Evolutionary conservation across 208 protist genomes (phyloP).

Genomic region (Tritrichomonas musculus): DNA sequence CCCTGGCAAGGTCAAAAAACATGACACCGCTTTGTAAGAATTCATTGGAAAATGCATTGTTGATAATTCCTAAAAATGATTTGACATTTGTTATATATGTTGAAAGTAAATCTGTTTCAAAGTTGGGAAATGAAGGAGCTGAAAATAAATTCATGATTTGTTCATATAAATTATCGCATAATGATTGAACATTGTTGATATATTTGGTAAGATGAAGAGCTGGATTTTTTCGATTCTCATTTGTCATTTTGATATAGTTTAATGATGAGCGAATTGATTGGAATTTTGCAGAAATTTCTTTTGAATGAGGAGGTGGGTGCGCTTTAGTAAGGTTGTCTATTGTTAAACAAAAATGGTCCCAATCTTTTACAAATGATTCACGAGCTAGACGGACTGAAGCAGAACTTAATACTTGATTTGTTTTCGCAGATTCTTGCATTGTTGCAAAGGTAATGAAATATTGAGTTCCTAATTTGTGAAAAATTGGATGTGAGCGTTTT

Average conservation of each 20-base stretch:
- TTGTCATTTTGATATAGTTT: neutral
- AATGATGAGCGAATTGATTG: neutral
- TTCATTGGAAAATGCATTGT: neutral
- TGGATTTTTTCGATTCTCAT: neutral
- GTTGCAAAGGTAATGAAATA: too few relatives aligned
- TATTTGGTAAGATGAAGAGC: neutral
- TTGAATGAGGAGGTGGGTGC: neutral
- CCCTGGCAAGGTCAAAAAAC: too few relatives aligned
- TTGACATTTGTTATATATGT: neutral
- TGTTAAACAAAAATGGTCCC: too few relatives aligned
- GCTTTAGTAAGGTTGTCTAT: neutral
- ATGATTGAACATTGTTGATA: neutral
- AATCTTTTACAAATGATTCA: too few relatives aligned
- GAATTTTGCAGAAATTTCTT: constrained; percentile 10
- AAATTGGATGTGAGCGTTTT: too few relatives aligned
- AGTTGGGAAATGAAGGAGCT: neutral
- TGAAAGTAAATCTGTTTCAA: neutral
- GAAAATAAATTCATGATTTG: neutral
- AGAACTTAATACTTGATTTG: too few relatives aligned
- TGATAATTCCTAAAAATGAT: neutral
- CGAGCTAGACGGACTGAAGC: too few relatives aligned
- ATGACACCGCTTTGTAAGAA: too few relatives aligned
- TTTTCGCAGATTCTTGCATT: too few relatives aligned
- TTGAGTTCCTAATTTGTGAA: too few relatives aligned
- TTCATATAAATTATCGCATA: neutral